These are phyloP conservation scores for Venturia nashicola DNA, from an alignment of 2,329 filamentous ascomycete genomes.

Conservation along the genomic window DNA sequence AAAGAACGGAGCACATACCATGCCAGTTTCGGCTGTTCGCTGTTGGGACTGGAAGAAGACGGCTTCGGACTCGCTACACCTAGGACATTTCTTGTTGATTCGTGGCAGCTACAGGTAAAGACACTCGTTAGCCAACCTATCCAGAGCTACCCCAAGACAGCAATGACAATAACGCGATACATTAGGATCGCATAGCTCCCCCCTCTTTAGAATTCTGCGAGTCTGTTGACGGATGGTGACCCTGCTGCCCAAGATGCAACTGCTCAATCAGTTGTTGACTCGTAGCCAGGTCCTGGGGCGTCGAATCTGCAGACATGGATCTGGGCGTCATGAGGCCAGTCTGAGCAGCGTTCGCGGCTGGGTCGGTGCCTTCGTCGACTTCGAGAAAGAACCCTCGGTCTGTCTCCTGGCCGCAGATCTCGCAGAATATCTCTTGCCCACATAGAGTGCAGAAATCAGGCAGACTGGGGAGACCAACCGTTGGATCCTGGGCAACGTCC, in stretches of 20 bases:
- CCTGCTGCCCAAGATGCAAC: conserved; percentile 3
- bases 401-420: conserved; percentile 35
- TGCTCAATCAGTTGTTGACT: conserved; percentile 8
- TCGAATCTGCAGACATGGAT: neutral
- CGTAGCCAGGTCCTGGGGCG: neutral
- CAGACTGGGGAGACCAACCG: conserved; percentile 57
- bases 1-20: conserved; percentile 51
- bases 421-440: conserved; percentile 44
- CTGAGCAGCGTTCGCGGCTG: neutral
- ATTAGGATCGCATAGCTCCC: neutral
- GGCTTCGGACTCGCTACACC: conserved; percentile 75
- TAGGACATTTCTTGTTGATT: conserved; percentile 73
- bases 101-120: conserved; percentile 63
- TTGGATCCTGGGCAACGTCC: conserved; percentile 94
- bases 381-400: conserved; percentile 33
- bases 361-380: conserved; percentile 21
- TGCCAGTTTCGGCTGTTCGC: conserved; percentile 91
- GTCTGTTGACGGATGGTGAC: neutral
- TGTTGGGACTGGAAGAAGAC: conserved; percentile 99
- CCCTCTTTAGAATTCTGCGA: neutral
- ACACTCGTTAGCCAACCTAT: conserved; percentile 4
- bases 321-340: conserved; percentile 2
- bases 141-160: neutral
- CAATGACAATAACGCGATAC: neutral
- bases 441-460: conserved; percentile 43